Percentiles rank a stretch among this genome's conserved stretches.
phyloP scores from a whole-genome alignment of 2,329 filamentous ascomycete genomes.

The Dryadomyces quercivorus region DNA sequence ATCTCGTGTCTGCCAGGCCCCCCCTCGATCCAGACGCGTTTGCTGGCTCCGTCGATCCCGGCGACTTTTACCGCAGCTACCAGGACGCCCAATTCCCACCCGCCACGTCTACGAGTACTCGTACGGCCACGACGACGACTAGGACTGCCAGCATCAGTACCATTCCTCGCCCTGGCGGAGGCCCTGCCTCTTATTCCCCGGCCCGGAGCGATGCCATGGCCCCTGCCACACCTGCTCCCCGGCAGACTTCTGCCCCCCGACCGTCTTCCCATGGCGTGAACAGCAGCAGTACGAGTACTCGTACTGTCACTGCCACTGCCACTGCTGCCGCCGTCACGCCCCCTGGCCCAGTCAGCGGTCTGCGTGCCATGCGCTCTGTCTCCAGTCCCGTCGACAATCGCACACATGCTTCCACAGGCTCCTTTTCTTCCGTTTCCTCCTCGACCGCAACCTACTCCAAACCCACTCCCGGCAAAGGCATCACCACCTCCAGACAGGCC shows the following conservation, averaged over 20 bases:
- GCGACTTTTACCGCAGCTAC: conserved; percentile 12
- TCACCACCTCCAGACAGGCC: conserved; percentile 35
- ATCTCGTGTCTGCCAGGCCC: no score
- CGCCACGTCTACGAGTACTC: background rate
- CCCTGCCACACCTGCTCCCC: conserved; percentile 26
- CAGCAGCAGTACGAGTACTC: no score
- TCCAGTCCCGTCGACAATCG: conserved; percentile 39
- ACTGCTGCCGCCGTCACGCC: conserved; percentile 23
- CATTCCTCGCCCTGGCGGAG: no score
- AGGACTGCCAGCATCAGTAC: no score
- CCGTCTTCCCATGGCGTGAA: conserved; percentile 37
- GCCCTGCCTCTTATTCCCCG: conserved; percentile 1
- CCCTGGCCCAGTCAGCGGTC: conserved; percentile 24
- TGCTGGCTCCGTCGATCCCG: background rate
- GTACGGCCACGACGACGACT: background rate
- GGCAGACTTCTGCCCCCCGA: conserved; percentile 27
- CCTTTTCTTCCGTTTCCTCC: conserved; percentile 17
- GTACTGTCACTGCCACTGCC: no score
- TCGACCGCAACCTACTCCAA: background rate
- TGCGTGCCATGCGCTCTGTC: conserved; percentile 37
- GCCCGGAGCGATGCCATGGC: conserved; percentile 25
- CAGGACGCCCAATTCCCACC: background rate
- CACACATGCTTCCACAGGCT: conserved; percentile 13
- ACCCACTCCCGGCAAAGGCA: conserved; percentile 16
- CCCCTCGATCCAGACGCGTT: no score